Evolutionary conservation across 495 filamentous ascomycete genomes (phyloP).

Genomic region (Evansstolkia leycettana): DNA sequence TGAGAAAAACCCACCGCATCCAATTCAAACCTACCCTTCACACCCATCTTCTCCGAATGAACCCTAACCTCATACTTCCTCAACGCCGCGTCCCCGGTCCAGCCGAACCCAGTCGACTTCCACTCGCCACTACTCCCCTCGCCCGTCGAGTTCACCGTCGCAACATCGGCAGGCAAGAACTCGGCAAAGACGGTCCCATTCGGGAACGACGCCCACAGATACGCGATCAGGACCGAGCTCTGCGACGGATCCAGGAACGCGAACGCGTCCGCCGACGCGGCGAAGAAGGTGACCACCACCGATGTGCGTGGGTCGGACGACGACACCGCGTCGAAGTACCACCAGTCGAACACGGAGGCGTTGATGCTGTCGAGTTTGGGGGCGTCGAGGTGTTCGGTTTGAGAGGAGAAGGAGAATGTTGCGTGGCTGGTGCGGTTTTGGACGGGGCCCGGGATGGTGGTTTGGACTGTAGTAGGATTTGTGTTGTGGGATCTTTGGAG

Average conservation of each 20-base stretch:
- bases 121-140: no score
- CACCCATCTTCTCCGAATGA: no score
- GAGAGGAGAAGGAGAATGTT: neutral
- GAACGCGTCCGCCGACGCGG: conserved; percentile 11
- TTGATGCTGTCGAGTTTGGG: conserved; percentile 18
- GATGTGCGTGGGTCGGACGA: conserved; percentile 8
- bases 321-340: conserved; percentile 28
- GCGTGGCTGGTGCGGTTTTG: neutral
- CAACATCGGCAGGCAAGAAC: no score
- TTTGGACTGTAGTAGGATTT: no score
- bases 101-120: no score
- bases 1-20: no score
- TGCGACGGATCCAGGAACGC: conserved; percentile 7
- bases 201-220: conserved; percentile 13
- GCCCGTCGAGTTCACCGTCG: no score
- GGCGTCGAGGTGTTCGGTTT: conserved; percentile 11
- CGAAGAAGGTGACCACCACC: conserved; percentile 19
- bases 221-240: conserved; percentile 11
- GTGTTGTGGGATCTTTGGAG: no score
- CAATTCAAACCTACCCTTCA: no score
- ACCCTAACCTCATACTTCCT: no score
- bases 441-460: neutral
- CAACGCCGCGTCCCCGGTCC: no score
- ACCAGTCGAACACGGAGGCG: conserved; percentile 24
- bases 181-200: conserved; percentile 15